Evolutionary conservation across 768 basidiomycete genomes (phyloP), one percentile per base, ranked within the genome.

Genomic region (Rhodocollybia butyracea): DNA sequence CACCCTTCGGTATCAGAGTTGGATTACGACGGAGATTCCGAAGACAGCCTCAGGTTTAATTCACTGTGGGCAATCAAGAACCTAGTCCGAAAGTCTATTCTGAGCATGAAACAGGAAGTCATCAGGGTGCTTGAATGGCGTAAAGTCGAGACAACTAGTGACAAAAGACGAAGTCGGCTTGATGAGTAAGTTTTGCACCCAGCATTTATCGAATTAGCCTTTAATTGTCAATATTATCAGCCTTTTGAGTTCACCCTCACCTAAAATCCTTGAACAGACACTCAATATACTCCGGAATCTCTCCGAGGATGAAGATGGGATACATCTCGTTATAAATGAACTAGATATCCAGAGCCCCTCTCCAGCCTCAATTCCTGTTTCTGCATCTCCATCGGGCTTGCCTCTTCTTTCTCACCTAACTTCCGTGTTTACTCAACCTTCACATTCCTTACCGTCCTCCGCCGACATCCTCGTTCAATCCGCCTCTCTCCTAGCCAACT

Each of bases 61-160:
- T 83, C 88, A 0, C 64, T 95, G n/a, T 95, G 94, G 93, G 88
- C 88, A 0, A 69, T 94, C 32, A 93, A 91, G 67, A 97, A 95
- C 63, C 65, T 91, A n/a, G 65, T 92, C 2, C 80, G 80, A 65
- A 86, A 85, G 63, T 82, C 84, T 31, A 71, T 70, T 2, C 69
- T 74, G n/a, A 75, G 77, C 40, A 80, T 81, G 48, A 94, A 91
- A 68, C 71, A 71, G 39, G 71, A 76, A 55, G 80, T 94, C 13
- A 89, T 92, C 81, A 68, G 70, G n/a, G 71, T 75, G 41, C 63
- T 97, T 2, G 84, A 83, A 1, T 94, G 91, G 89, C 1, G 64
- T 74, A 13, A 69, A 70, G 91, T 91, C 53, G 22, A 50, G 22
- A 83, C 70, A 41, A 7, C 50, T 30, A 17, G 7, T 27, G 8